A percentile compares a stretch with the other conserved stretches of the same genome.
Conservation (phyloP, 1,284 basidiomycete species). For the Naganishia albida region DNA sequence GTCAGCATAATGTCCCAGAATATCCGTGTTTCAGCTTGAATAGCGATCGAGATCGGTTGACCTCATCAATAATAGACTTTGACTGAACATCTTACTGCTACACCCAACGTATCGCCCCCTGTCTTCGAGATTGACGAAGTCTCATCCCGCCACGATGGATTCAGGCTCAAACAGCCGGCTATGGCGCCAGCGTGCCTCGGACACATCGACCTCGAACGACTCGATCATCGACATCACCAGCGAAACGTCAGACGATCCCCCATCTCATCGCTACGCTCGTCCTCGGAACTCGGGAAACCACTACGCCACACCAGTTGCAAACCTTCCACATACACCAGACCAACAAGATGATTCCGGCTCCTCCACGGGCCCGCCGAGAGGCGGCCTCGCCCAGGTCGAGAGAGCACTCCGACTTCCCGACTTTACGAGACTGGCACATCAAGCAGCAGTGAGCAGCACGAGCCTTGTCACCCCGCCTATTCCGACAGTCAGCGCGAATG, state of each 20-base stretch:
- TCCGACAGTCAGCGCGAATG: too few species aligned
- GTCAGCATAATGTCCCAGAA: too few species aligned
- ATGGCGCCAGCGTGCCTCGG: background rate
- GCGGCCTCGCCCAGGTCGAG: background rate
- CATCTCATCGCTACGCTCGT: background rate
- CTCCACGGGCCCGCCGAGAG: background rate
- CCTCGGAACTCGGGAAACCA: background rate
- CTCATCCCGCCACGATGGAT: background rate
- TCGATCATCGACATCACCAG: constrained; percentile 11
- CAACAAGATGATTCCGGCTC: background rate
- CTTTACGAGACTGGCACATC: background rate
- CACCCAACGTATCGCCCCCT: background rate
- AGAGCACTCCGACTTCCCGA: background rate
- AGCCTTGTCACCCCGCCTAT: constrained; percentile 1
- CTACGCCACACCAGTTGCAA: background rate
- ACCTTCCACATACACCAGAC: background rate
- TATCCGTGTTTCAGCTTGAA: too few species aligned
- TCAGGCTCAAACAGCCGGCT: background rate
- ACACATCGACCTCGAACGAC: constrained; percentile 6
- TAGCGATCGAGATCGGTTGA: too few species aligned
- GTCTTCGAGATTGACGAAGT: background rate
- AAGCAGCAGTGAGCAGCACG: background rate
- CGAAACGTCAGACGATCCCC: background rate
- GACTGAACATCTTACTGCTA: background rate
- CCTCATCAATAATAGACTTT: background rate